These are phyloP conservation scores for Blepharisma undulans DNA, from an alignment of 169 alveolate species.

Conservation along the genomic window DNA sequence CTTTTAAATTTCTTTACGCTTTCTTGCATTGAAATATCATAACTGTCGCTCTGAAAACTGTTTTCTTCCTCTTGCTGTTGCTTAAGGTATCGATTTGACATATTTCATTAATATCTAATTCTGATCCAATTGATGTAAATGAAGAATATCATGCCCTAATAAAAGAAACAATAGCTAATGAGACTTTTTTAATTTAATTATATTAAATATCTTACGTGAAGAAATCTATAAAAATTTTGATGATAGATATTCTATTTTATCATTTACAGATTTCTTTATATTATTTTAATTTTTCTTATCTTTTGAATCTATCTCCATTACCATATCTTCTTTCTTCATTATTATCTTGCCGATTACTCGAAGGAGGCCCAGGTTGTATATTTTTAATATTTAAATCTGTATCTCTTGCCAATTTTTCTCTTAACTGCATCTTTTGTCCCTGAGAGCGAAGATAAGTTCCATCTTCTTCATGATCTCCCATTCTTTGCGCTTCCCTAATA, in stretches of 20 bases:
- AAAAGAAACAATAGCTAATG: too few species aligned
- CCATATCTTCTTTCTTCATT: neutral
- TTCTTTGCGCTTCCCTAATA: neutral
- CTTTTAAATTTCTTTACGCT: neutral
- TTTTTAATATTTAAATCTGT: neutral
- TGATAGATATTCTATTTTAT: too few species aligned
- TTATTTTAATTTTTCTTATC: neutral
- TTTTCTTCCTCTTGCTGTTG: neutral
- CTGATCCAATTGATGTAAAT: neutral
- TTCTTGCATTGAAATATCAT: neutral
- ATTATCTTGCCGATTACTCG: neutral
- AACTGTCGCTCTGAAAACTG: neutral
- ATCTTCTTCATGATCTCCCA: conserved; percentile 15
- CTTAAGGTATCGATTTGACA: neutral
- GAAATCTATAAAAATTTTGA: too few species aligned
- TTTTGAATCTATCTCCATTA: neutral
- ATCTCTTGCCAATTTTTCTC: neutral
- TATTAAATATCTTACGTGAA: too few species aligned
- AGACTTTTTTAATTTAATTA: too few species aligned
- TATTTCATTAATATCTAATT: neutral
- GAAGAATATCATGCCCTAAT: neutral
- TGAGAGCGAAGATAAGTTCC: neutral
- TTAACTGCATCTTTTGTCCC: neutral
- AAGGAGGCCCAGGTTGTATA: neutral
- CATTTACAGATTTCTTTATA: neutral